phyloP scores from a whole-genome alignment of 805 yeast genomes.

The Zygosaccharomyces siamensis region DNA sequence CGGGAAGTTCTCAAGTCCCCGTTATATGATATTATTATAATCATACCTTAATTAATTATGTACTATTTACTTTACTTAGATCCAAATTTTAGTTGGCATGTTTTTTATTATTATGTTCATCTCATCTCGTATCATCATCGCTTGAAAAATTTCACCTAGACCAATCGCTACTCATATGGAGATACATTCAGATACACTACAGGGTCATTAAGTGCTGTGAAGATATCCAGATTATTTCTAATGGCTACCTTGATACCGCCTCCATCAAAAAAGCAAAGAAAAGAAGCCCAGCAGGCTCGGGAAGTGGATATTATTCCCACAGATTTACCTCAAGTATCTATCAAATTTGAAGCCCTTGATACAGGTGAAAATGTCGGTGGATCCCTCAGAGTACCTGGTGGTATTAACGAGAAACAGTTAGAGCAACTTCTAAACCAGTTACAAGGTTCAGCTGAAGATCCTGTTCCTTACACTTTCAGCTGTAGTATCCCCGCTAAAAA shows the following conservation, averaged over 20 bases:
- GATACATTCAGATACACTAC: not conserved
- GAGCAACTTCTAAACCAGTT: constrained; percentile 83
- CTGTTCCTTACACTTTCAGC: constrained; percentile 85
- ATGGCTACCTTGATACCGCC: constrained; percentile 97
- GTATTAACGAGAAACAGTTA: constrained; percentile 74
- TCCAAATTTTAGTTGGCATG: not conserved
- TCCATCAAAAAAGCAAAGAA: constrained; percentile 81
- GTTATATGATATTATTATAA: not conserved
- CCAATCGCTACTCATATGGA: not conserved
- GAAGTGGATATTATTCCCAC: constrained; percentile 69
- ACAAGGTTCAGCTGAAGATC: constrained; percentile 66
- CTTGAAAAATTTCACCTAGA: constrained; percentile 3
- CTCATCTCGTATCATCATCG: constrained; percentile 1
- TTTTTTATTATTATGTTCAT: not conserved
- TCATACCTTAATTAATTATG: not conserved
- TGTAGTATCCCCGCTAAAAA: constrained; percentile 46
- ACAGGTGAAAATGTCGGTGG: constrained; percentile 85
- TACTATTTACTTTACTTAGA: constrained; percentile 1
- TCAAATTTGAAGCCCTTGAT: constrained; percentile 88
- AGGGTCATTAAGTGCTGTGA: not conserved
- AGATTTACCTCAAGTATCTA: constrained; percentile 80
- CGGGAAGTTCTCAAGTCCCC: not conserved
- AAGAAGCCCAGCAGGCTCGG: constrained; percentile 74
- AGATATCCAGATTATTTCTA: not conserved
- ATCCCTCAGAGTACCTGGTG: constrained; percentile 86